Evolutionary conservation across 495 filamentous ascomycete genomes (phyloP).

Genomic region (Entonaema liquescens): DNA sequence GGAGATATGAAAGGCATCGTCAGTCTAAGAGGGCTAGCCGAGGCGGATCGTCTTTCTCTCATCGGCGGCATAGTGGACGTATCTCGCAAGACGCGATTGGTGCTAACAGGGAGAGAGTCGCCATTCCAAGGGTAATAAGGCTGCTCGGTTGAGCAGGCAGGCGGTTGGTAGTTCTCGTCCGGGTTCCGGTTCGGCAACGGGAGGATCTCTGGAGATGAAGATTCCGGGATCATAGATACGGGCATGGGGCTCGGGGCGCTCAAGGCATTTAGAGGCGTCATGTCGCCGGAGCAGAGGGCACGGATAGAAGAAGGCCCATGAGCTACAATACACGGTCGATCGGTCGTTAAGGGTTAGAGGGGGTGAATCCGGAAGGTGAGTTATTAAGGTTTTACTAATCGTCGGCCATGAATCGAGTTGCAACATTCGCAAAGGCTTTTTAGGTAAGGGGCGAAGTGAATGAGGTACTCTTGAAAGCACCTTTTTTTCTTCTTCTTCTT

Average conservation of each 20-base stretch:
- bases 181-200: slow-evolving; percentile 12
- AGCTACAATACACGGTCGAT: slow-evolving; percentile 16
- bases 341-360: slow-evolving; percentile 10
- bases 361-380: slow-evolving; percentile 4
- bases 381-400: slow-evolving; percentile 28
- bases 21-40: slow-evolving; percentile 50
- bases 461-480: neutral
- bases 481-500: too few species aligned
- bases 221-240: slow-evolving; percentile 24
- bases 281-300: slow-evolving; percentile 39
- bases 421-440: slow-evolving; percentile 4
- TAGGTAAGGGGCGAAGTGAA: slow-evolving; percentile 4
- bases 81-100: slow-evolving; percentile 14
- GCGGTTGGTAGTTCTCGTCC: slow-evolving; percentile 19
- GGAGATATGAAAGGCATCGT: slow-evolving; percentile 51
- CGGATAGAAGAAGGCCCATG: slow-evolving; percentile 34
- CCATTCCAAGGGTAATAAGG: slow-evolving; percentile 13
- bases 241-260: slow-evolving; percentile 28
- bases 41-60: slow-evolving; percentile 37
- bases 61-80: slow-evolving; percentile 13
- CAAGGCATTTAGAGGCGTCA: slow-evolving; percentile 33
- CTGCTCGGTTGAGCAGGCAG: slow-evolving; percentile 21
- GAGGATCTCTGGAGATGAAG: slow-evolving; percentile 21
- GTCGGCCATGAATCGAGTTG: slow-evolving; percentile 25
- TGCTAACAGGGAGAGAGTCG: slow-evolving; percentile 13